A percentile compares a stretch with the other conserved stretches of the same genome.
Conservation (phyloP, 2,329 filamentous ascomycete genomes). For the Fusarium sp. region DNA sequence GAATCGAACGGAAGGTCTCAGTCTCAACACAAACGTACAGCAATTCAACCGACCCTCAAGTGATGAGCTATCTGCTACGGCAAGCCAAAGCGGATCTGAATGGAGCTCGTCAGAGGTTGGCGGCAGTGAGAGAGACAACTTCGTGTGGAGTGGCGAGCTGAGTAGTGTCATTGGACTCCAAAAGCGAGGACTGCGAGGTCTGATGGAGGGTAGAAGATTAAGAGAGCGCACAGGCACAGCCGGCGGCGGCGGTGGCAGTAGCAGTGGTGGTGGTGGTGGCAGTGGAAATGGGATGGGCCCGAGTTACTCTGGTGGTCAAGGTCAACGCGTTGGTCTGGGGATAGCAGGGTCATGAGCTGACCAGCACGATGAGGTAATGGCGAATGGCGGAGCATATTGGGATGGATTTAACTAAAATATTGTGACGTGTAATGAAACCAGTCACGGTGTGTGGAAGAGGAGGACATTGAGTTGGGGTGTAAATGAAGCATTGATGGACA, state of each 20-base stretch:
- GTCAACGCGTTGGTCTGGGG: slow-evolving; percentile 63
- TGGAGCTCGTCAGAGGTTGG: slow-evolving; percentile 68
- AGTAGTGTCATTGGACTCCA: slow-evolving; percentile 95
- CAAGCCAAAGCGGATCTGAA: slow-evolving; percentile 67
- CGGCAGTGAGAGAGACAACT: slow-evolving; percentile 62
- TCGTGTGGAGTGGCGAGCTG: slow-evolving; percentile 81
- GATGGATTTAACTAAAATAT: slow-evolving; percentile 35
- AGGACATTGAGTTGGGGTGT: slow-evolving; percentile 34
- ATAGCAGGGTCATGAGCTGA: slow-evolving; percentile 61
- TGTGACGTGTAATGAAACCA: slow-evolving; percentile 44
- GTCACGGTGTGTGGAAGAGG: slow-evolving; percentile 37
- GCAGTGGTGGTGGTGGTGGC: too few relatives aligned
- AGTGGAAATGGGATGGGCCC: slow-evolving; percentile 34
- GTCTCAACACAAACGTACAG: slow-evolving; percentile 62
- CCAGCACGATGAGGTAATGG: background rate
- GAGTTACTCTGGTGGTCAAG: slow-evolving; percentile 38
- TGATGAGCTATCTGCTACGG: slow-evolving; percentile 63
- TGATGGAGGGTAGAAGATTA: slow-evolving; percentile 95
- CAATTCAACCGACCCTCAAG: slow-evolving; percentile 56
- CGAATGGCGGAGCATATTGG: slow-evolving; percentile 10
- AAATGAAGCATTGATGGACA: slow-evolving; percentile 35
- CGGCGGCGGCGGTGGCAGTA: slow-evolving; percentile 1
- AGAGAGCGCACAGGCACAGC: slow-evolving; percentile 75
- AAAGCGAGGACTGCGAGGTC: slow-evolving; percentile 88
- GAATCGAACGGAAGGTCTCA: slow-evolving; percentile 56